Conservation (phyloP, 129 eudicot species). For the Glebionis coronaria region DNA sequence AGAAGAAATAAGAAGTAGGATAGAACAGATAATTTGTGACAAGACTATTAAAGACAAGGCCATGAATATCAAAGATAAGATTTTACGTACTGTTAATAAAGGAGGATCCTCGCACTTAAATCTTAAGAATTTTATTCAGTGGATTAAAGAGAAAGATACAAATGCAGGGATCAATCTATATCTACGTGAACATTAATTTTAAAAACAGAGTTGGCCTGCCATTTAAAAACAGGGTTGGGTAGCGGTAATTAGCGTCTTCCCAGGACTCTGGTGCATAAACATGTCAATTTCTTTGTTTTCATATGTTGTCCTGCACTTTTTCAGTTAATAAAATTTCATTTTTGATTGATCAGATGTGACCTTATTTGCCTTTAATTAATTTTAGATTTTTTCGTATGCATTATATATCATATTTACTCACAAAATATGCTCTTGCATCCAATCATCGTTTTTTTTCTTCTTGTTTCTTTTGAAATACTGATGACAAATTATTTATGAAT, state of each 20-base stretch:
- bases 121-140: slow-evolving; percentile 34
- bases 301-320: not conserved
- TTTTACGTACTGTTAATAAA: not conserved
- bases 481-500: too few species aligned
- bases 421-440: too few species aligned
- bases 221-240: not conserved
- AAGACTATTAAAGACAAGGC: slow-evolving; percentile 32
- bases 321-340: too few species aligned
- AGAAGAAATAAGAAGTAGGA: slow-evolving; percentile 48
- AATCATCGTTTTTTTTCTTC: too few species aligned
- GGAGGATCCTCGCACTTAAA: slow-evolving; percentile 46
- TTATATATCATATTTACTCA: too few species aligned
- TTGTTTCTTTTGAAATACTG: too few species aligned
- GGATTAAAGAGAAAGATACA: slow-evolving; percentile 31
- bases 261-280: not conserved
- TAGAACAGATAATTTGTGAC: slow-evolving; percentile 37
- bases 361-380: too few species aligned
- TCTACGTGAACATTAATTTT: not conserved
- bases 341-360: not conserved
- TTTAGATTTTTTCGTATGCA: too few species aligned
- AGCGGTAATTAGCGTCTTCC: not conserved
- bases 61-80: slow-evolving; percentile 29
- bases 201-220: too few species aligned
- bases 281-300: not conserved
- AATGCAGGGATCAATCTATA: not conserved